phyloP scores from a whole-genome alignment of 208 protist species.

The Crithidia brevicula region DNA sequence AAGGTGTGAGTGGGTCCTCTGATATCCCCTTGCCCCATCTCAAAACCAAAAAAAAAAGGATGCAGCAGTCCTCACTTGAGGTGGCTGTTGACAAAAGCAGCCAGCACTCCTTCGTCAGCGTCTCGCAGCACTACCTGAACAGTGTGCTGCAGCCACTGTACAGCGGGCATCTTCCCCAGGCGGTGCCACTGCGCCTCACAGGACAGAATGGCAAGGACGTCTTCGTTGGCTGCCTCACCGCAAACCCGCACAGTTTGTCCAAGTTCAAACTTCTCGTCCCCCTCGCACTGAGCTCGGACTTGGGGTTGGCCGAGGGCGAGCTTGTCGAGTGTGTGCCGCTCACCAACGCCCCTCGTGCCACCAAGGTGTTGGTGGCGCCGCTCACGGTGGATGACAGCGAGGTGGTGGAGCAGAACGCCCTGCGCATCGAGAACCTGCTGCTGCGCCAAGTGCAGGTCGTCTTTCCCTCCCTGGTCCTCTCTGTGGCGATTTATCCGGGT shows the following conservation, averaged over 20 bases:
- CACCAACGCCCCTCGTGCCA: conserved; percentile 45
- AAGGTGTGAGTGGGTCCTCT: too few relatives aligned
- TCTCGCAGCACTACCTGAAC: conserved; percentile 58
- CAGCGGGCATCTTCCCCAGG: conserved; percentile 42
- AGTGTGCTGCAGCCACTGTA: conserved; percentile 49
- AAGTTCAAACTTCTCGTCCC: conserved; percentile 67
- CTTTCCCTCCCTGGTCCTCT: conserved; percentile 75
- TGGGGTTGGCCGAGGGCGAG: conserved; percentile 61
- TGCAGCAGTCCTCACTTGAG: conserved; percentile 55
- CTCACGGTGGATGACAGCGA: conserved; percentile 92
- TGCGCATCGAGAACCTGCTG: conserved; percentile 81
- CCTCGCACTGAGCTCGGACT: conserved; percentile 48
- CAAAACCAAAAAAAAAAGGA: conserved; percentile 1
- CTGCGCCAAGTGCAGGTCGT: conserved; percentile 89
- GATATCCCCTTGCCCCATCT: too few relatives aligned
- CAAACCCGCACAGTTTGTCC: conserved; percentile 46
- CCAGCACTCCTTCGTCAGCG: conserved; percentile 74
- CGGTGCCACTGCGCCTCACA: conserved; percentile 65
- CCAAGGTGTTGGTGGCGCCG: conserved; percentile 79
- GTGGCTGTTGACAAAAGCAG: conserved; percentile 56
- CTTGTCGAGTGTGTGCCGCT: conserved; percentile 63
- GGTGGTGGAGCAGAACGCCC: conserved; percentile 91
- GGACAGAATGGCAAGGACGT: conserved; percentile 45
- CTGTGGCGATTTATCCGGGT: conserved; percentile 63
- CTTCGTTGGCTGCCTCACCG: conserved; percentile 77